A percentile compares a stretch with the other conserved stretches of the same genome.
Evolutionary conservation across 176 grass and related monocot genomes (phyloP).

Genomic region (Cenchrus americanus): DNA sequence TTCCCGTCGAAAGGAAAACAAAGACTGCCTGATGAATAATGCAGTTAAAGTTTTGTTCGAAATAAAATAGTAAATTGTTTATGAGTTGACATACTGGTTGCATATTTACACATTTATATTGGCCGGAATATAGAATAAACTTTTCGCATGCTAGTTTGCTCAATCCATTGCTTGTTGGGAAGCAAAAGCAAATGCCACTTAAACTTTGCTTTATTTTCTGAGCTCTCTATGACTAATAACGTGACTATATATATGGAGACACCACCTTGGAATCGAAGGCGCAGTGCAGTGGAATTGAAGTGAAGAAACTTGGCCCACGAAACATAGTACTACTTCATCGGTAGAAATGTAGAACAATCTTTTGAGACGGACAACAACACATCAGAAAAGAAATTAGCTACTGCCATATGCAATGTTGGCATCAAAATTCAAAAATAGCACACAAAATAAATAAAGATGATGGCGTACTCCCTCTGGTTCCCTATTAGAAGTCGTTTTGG

Average conservation of each 20-base stretch:
- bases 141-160: not conserved
- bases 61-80: not conserved
- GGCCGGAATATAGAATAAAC: not conserved
- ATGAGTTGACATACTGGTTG: not conserved
- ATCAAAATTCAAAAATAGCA: not conserved
- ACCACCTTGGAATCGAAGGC: not conserved
- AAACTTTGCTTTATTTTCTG: not conserved
- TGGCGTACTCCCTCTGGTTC: too few relatives aligned
- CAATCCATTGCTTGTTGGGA: not conserved
- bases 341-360: too few relatives aligned
- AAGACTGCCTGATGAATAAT: constrained; percentile 10
- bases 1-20: not conserved
- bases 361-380: not conserved
- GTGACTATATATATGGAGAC: too few relatives aligned
- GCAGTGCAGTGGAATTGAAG: not conserved
- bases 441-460: not conserved
- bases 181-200: not conserved
- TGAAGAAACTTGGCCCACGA: not conserved
- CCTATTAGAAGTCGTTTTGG: too few relatives aligned
- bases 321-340: not conserved
- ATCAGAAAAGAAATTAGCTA: not conserved
- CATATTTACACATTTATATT: not conserved
- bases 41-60: not conserved
- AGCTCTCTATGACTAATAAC: not conserved
- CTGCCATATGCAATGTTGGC: not conserved